A percentile compares a stretch with the other conserved stretches of the same genome.
Evolutionary conservation across 1,139 yeast genomes (phyloP).

Genomic region (Hyphopichia pseudoburtonii): DNA sequence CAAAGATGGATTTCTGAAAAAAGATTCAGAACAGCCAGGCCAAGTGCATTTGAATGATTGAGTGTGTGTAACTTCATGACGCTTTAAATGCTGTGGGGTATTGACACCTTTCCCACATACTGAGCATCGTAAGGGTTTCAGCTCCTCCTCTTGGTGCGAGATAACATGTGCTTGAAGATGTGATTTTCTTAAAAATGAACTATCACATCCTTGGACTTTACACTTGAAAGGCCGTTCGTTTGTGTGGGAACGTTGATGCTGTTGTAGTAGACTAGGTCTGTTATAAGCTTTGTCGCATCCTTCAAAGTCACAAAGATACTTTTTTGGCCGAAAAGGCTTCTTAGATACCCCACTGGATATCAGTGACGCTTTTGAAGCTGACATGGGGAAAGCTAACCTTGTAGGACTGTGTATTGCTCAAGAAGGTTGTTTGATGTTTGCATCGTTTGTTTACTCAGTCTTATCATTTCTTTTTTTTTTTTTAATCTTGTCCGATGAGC

Average conservation of each 20-base stretch:
- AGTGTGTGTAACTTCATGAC: conserved; percentile 80
- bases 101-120: conserved; percentile 83
- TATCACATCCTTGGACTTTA: conserved; percentile 50
- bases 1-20: conserved; percentile 76
- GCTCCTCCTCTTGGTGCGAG: conserved; percentile 54
- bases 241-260: conserved; percentile 76
- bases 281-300: conserved; percentile 77
- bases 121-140: conserved; percentile 74
- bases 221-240: conserved; percentile 80
- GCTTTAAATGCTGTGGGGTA: conserved; percentile 73
- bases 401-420: no score
- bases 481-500: no score
- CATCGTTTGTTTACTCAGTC: no score
- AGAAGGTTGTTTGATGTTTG: no score
- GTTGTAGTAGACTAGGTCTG: conserved; percentile 79
- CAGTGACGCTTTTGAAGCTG: not conserved
- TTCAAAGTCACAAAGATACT: conserved; percentile 56
- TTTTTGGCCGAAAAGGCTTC: conserved; percentile 50
- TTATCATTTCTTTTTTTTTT: no score
- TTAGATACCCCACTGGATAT: not conserved
- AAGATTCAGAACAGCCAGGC: conserved; percentile 63
- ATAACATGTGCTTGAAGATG: conserved; percentile 76
- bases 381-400: no score
- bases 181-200: conserved; percentile 69
- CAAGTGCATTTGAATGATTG: conserved; percentile 65